phyloP scores from a whole-genome alignment of 192 early-diverging fungal genomes.

The Entophlyctis helioformis region DNA sequence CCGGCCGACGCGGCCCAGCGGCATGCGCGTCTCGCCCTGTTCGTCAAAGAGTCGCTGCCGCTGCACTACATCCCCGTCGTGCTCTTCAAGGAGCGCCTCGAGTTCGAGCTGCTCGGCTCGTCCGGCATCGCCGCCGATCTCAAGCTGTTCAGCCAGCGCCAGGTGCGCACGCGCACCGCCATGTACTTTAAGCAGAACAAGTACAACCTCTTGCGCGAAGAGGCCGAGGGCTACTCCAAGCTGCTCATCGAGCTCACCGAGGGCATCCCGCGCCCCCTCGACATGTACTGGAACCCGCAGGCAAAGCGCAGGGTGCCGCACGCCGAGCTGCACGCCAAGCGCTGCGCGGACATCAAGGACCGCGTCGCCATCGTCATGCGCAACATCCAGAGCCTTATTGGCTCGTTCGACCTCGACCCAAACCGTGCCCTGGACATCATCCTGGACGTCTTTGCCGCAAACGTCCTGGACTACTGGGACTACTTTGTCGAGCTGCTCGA shows the following conservation, averaged over 20 bases:
- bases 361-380: conserved; percentile 14
- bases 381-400: conserved; percentile 40
- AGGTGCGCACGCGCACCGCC: conserved; percentile 41
- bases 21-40: neutral
- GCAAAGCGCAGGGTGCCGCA: too few relatives aligned
- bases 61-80: conserved; percentile 26
- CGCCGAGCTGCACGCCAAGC: conserved; percentile 3
- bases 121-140: conserved; percentile 33
- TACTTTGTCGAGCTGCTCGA: conserved; percentile 61
- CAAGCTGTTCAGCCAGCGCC: conserved; percentile 21
- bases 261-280: conserved; percentile 13
- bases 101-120: conserved; percentile 35
- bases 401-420: conserved; percentile 73
- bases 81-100: conserved; percentile 41
- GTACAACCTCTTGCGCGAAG: conserved; percentile 72
- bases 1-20: neutral
- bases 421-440: conserved; percentile 72
- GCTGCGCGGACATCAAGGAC: conserved; percentile 5
- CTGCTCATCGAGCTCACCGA: conserved; percentile 46
- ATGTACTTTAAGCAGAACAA: conserved; percentile 65
- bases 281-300: neutral
- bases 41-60: conserved; percentile 10
- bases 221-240: conserved; percentile 69
- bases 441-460: conserved; percentile 61
- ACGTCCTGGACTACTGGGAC: conserved; percentile 48